phyloP scores from a whole-genome alignment of 352 stramenopile species.

The Pythium diclinum region DNA sequence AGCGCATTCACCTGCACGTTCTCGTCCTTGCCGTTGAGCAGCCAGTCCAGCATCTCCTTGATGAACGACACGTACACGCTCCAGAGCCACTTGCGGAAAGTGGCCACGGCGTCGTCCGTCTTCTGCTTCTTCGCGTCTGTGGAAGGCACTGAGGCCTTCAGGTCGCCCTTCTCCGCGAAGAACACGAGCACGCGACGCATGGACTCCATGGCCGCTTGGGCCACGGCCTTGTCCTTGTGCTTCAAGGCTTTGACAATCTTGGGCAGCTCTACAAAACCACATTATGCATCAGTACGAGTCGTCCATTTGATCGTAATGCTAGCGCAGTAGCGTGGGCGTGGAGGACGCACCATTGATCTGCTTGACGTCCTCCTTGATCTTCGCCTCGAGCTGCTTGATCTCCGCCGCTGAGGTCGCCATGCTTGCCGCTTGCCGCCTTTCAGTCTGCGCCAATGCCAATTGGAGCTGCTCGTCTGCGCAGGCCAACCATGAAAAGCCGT shows the following conservation, averaged over 20 bases:
- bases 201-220: conserved; percentile 75
- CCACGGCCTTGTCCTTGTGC: conserved; percentile 64
- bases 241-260: conserved; percentile 77
- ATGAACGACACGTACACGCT: conserved; percentile 75
- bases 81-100: conserved; percentile 85
- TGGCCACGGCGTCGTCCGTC: conserved; percentile 60
- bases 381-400: conserved; percentile 85
- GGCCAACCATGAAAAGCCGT: conserved; percentile 32
- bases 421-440: conserved; percentile 27
- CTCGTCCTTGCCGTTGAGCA: conserved; percentile 47
- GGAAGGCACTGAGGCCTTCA: conserved; percentile 31
- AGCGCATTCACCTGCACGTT: conserved; percentile 75
- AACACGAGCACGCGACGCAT: conserved; percentile 77
- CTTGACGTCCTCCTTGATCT: conserved; percentile 86
- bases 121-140: conserved; percentile 49
- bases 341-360: conserved; percentile 62
- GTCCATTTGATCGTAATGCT: not conserved
- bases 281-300: not conserved
- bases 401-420: conserved; percentile 56
- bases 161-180: conserved; percentile 81
- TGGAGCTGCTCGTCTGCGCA: conserved; percentile 18
- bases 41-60: conserved; percentile 79
- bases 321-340: not conserved
- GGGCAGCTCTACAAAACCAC: conserved; percentile 41
- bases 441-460: conserved; percentile 26